Conservation (phyloP, 345 rosid genomes). For the Corchorus capsularis region DNA sequence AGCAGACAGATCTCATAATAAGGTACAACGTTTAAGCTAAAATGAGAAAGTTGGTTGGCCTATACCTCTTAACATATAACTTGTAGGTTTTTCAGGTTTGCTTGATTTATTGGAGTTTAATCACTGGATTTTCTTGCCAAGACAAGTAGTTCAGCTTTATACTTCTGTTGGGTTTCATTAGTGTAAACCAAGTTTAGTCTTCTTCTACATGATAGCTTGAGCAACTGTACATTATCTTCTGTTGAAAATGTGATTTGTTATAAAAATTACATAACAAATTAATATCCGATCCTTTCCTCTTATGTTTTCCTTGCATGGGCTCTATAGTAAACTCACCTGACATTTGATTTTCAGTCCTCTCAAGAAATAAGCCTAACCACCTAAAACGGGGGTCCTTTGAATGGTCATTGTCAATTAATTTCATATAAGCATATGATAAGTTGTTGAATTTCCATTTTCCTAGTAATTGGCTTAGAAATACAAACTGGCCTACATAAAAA, state of each 20-base stretch:
- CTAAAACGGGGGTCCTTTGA: background rate
- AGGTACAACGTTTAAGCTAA: slow-evolving; percentile 46
- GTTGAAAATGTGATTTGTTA: too few relatives aligned
- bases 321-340: background rate
- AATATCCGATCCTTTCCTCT: background rate
- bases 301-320: background rate
- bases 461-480: background rate
- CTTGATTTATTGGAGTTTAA: slow-evolving; percentile 3
- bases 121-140: background rate
- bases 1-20: slow-evolving; percentile 93
- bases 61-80: background rate
- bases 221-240: too few relatives aligned
- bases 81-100: background rate
- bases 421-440: background rate
- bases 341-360: slow-evolving; percentile 7
- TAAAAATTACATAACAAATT: too few relatives aligned
- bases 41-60: background rate
- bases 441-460: background rate
- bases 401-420: background rate
- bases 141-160: background rate
- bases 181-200: background rate
- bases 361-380: background rate
- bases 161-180: slow-evolving; percentile 4
- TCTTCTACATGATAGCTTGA: background rate
- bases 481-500: background rate